Evolutionary conservation across 2,329 filamentous ascomycete species (phyloP), one percentile per base, ranked within the genome.

Genomic region (Chaetomium globosum): DNA sequence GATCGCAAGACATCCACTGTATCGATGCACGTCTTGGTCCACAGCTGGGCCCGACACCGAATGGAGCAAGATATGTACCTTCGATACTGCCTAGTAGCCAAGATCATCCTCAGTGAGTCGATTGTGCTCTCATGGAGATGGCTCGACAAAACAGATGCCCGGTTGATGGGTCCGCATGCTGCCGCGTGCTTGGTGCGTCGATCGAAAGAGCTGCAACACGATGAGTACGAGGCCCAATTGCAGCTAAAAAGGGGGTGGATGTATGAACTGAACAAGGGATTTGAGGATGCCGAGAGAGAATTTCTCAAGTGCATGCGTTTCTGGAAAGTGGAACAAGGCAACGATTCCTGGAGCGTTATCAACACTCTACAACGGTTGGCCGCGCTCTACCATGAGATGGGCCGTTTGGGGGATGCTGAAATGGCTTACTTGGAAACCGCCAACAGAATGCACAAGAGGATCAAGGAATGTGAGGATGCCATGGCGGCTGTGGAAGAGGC

Each of bases 21-120:
- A 10, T 71, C 69, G 1, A 74, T 74, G 71, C 73, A 74, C 9
- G 55, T 69, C 3, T 23, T 74, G 3, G 69, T 73, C 1, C 72
- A 73, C 13, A 63, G 63, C 3, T 73, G 72, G 73, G 71, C 71
- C 16, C 64, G 67, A 4, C 49, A 68, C 6, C 59, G 71, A 16
- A 63, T 70, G 64, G 59, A 67, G 1, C 26, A 31, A 30, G 58
- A 56, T 2, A 33, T 16, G 2, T 51, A 30, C 36, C 30, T 13
- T 8, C 48, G 55, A 12, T 59, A 55, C 8, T 13, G 26, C 19
- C 55, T 52, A 2, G 2, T 56, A 1, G 62, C 68, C 12, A 59
- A 33, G 26, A 57, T 61, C 13, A 6, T 69, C 2, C 4, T 69
- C n/a, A 59, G 12, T 19, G 65, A 69, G 10, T 57, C 67, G 3